Percentiles rank a stretch among this genome's conserved stretches.
Evolutionary conservation across 2,329 filamentous ascomycete species (phyloP).

Genomic region (Cordyceps fumosorosea): DNA sequence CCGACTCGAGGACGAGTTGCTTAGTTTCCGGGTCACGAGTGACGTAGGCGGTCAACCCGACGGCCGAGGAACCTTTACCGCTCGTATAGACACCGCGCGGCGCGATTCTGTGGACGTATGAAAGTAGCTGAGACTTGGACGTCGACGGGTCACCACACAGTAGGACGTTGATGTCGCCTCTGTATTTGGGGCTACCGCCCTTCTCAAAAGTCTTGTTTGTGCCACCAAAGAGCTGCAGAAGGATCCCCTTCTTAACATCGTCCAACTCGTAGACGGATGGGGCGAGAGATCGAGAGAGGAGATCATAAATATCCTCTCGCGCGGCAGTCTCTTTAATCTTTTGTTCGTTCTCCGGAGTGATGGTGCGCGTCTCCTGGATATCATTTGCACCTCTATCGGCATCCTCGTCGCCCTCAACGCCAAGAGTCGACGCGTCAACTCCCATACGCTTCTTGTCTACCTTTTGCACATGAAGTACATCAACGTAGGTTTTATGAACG

Average conservation of each 20-base stretch:
- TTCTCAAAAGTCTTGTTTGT: conserved; percentile 98
- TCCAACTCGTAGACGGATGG: conserved; percentile 98
- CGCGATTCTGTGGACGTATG: conserved; percentile 96
- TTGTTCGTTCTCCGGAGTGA: conserved; percentile 78
- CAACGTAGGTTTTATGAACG: conserved; percentile 96
- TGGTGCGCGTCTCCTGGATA: conserved; percentile 76
- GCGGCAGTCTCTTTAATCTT: conserved; percentile 78
- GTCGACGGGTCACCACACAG: conserved; percentile 97
- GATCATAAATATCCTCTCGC: conserved; percentile 84
- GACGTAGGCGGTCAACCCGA: conserved; percentile 75
- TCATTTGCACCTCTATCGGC: conserved; percentile 60
- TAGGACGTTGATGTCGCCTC: conserved; percentile 95
- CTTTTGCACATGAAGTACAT: conserved; percentile 93
- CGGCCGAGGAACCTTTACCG: conserved; percentile 73
- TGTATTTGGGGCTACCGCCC: conserved; percentile 88
- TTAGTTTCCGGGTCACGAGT: conserved; percentile 75
- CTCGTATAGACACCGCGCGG: conserved; percentile 80
- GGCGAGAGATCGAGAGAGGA: conserved; percentile 82
- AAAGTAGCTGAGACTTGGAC: conserved; percentile 86
- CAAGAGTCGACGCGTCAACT: conserved; percentile 81
- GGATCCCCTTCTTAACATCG: conserved; percentile 96
- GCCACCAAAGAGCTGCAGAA: conserved; percentile 92
- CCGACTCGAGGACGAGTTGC: conserved; percentile 73
- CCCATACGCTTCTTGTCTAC: conserved; percentile 93
- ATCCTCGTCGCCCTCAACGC: conserved; percentile 67